A percentile compares a stretch with the other conserved stretches of the same genome.
Conservation (phyloP, 495 filamentous ascomycete genomes). For the Usnea hakonensis region DNA sequence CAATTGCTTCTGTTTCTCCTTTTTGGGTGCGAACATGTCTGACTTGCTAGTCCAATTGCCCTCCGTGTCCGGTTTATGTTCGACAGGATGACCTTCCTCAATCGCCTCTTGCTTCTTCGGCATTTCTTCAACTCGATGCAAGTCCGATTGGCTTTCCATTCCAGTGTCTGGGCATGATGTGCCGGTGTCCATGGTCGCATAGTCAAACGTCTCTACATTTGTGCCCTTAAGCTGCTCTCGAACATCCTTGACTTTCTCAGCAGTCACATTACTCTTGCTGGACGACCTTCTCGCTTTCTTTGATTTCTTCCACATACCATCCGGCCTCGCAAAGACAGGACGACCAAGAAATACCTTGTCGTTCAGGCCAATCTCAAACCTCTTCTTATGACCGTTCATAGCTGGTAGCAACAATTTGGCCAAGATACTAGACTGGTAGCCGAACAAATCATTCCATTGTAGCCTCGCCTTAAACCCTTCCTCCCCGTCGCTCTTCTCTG, state of each 20-base stretch:
- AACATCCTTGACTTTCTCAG: slow-evolving; percentile 2
- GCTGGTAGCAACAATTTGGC: slow-evolving; percentile 78
- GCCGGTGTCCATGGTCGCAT: slow-evolving; percentile 1
- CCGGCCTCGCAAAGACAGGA: slow-evolving; percentile 78
- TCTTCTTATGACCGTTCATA: slow-evolving; percentile 71
- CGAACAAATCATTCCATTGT: slow-evolving; percentile 22
- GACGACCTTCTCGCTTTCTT: slow-evolving; percentile 44
- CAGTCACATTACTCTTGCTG: slow-evolving; percentile 17
- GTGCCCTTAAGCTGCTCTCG: neutral
- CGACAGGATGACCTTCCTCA: neutral
- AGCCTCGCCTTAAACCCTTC: neutral
- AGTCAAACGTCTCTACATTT: slow-evolving; percentile 8
- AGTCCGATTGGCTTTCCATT: slow-evolving; percentile 1
- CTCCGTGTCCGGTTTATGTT: slow-evolving; percentile 23
- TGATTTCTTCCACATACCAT: slow-evolving; percentile 80
- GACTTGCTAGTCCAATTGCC: slow-evolving; percentile 34
- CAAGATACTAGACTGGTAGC: slow-evolving; percentile 46
- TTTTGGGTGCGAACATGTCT: slow-evolving; percentile 36
- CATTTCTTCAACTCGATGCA: neutral
- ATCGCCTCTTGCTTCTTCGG: slow-evolving; percentile 10
- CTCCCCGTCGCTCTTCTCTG: slow-evolving; percentile 15
- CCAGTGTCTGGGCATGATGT: neutral
- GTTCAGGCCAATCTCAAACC: slow-evolving; percentile 81
- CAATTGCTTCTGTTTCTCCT: slow-evolving; percentile 54
- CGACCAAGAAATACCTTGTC: slow-evolving; percentile 77